These are phyloP conservation scores for Penicillium polonicum DNA, from an alignment of 2,329 filamentous ascomycete genomes.

Conservation along the genomic window DNA sequence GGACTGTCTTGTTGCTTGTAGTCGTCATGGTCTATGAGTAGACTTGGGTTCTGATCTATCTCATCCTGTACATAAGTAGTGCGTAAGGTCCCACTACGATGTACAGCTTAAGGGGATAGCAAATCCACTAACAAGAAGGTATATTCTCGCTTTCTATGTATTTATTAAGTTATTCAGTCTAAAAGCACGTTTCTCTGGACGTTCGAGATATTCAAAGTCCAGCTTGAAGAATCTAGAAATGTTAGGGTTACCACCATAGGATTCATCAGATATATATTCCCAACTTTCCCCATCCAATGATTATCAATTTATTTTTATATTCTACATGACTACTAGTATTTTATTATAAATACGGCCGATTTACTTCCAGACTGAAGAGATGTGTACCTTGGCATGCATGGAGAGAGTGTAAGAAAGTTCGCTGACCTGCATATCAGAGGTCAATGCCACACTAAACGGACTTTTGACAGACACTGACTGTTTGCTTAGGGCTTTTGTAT, in stretches of 20 bases:
- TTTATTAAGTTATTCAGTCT: background rate
- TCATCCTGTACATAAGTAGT: background rate
- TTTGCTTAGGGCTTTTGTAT: background rate
- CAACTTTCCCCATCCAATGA: background rate
- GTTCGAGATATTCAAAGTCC: no score
- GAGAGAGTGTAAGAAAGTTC: background rate
- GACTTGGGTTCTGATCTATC: background rate
- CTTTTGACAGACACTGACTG: background rate
- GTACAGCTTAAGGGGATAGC: background rate
- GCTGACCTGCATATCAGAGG: background rate
- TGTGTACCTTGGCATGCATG: background rate
- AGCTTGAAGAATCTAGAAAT: background rate
- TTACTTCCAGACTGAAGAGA: background rate
- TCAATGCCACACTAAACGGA: background rate
- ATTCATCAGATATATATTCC: background rate
- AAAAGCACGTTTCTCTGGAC: no score
- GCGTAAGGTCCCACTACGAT: background rate
- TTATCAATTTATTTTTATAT: background rate
- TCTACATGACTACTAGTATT: background rate
- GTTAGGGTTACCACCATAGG: background rate
- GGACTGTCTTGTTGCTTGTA: background rate
- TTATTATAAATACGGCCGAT: background rate
- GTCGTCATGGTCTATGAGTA: background rate
- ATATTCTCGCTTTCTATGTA: background rate
- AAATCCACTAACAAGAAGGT: background rate